Percentiles rank a stretch among this genome's conserved stretches.
phyloP scores from a whole-genome alignment of 2,329 filamentous ascomycete species.

The Trichoderma semiorbis region DNA sequence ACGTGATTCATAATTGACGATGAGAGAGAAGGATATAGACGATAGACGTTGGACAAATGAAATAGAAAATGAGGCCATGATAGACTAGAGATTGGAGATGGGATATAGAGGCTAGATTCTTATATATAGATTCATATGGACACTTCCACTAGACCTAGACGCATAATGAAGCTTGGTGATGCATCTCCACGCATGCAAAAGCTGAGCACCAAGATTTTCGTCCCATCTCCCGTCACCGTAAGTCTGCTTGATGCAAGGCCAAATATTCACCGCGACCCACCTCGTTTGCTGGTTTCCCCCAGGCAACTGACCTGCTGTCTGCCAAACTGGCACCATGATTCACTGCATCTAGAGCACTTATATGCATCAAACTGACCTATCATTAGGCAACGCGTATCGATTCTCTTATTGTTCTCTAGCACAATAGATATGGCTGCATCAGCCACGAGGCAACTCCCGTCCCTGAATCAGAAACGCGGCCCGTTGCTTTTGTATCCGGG shows the following conservation, averaged over 20 bases:
- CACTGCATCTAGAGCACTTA: not conserved
- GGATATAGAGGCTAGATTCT: not conserved
- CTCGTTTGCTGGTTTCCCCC: not conserved
- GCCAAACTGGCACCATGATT: not conserved
- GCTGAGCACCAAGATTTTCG: not conserved
- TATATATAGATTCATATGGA: not conserved
- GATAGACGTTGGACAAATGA: not conserved
- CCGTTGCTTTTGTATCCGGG: not conserved
- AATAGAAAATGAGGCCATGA: not conserved
- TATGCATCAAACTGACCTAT: not conserved
- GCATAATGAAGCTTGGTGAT: not conserved
- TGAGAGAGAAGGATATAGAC: not conserved
- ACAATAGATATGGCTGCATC: slow-evolving; percentile 1
- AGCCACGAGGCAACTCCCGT: not conserved
- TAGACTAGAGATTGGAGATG: slow-evolving; percentile 2
- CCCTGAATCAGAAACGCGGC: slow-evolving; percentile 6
- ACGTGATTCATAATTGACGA: slow-evolving; percentile 1
- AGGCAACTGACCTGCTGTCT: not conserved
- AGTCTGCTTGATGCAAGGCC: not conserved
- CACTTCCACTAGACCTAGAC: not conserved
- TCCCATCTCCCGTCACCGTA: not conserved
- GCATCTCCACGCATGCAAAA: not conserved
- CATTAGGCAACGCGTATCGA: not conserved
- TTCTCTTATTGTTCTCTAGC: not conserved
- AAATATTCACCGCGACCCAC: not conserved